Percentiles rank a stretch among this genome's conserved stretches.
These are phyloP conservation scores for Penicillium sp. DNA, from an alignment of 2,329 filamentous ascomycete genomes.

Conservation along the genomic window DNA sequence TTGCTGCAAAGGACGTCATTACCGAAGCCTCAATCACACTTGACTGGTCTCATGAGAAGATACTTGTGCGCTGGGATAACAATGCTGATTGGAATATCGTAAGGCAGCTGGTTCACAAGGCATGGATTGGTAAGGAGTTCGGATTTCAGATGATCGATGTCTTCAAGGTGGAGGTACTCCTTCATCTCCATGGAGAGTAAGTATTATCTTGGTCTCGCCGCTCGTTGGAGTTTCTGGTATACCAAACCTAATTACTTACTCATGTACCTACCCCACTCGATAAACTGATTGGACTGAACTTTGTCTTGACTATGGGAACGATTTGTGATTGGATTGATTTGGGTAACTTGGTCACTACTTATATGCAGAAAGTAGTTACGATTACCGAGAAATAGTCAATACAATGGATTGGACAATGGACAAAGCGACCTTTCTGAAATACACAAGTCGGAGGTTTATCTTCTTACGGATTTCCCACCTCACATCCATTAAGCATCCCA, in stretches of 20 bases:
- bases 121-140: slow-evolving; percentile 20
- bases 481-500: neutral
- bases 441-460: no score
- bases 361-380: neutral
- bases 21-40: slow-evolving; percentile 28
- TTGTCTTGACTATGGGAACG: neutral
- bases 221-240: neutral
- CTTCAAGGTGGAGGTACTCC: slow-evolving; percentile 24
- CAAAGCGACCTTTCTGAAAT: neutral
- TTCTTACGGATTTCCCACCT: no score
- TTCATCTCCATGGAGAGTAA: slow-evolving; percentile 18
- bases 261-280: neutral
- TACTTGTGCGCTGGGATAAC: slow-evolving; percentile 25
- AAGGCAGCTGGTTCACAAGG: slow-evolving; percentile 20
- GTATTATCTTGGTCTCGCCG: neutral
- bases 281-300: neutral
- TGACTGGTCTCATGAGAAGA: slow-evolving; percentile 26
- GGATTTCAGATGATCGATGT: neutral
- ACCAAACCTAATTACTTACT: neutral
- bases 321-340: neutral
- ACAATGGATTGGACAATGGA: neutral
- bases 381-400: neutral
- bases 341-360: neutral
- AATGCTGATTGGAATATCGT: slow-evolving; percentile 25
- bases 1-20: slow-evolving; percentile 7